phyloP scores from a whole-genome alignment of 2,329 filamentous ascomycete species.

The Colletotrichum paranaense region DNA sequence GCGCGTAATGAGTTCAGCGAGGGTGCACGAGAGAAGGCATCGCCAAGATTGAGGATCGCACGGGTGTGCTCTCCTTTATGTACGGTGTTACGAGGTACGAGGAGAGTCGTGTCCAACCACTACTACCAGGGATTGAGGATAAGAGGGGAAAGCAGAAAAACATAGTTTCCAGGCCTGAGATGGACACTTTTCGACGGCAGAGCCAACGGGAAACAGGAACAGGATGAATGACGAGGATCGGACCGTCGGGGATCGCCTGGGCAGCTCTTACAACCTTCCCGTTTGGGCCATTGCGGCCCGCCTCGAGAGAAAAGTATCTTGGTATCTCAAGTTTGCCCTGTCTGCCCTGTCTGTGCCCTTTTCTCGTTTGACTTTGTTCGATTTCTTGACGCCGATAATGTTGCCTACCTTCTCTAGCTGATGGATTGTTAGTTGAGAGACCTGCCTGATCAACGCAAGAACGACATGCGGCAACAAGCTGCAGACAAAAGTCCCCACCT shows the following conservation, averaged over 20 bases:
- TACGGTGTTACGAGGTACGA: background rate
- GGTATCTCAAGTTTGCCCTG: background rate
- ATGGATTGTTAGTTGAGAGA: background rate
- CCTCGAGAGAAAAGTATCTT: background rate
- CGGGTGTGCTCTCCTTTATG: background rate
- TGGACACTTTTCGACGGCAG: background rate
- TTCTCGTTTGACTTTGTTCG: background rate
- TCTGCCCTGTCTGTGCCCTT: background rate
- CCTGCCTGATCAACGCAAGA: slow-evolving; percentile 28
- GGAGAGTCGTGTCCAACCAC: background rate
- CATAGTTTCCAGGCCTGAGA: background rate
- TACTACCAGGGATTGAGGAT: background rate
- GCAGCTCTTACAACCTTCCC: slow-evolving; percentile 22
- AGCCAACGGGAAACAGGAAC: background rate
- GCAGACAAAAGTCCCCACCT: slow-evolving; percentile 17
- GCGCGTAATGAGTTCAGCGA: background rate
- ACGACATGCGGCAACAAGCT: background rate
- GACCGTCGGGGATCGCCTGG: slow-evolving; percentile 13
- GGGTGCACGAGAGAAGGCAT: background rate
- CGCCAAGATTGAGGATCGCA: background rate
- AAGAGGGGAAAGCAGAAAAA: background rate
- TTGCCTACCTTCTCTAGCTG: background rate
- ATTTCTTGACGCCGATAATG: background rate
- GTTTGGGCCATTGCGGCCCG: slow-evolving; percentile 22
- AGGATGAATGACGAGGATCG: slow-evolving; percentile 10